Base-by-base conservation (phyloP, 306 rosid species). In the Mimosa pudica region DNA sequence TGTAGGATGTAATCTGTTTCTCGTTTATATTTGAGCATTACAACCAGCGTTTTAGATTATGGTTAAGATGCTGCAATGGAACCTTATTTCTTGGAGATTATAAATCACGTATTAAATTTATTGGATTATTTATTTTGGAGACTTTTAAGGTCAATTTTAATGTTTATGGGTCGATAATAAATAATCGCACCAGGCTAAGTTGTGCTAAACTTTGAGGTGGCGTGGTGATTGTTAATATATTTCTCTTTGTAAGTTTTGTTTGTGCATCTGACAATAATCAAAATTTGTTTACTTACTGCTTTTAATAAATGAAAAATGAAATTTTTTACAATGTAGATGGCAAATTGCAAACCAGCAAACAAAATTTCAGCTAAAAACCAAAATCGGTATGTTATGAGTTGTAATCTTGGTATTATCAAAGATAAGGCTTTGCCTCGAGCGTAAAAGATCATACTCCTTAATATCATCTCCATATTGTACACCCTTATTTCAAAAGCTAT, bases 1-100 rank as follows among this genome's bases (percentile, higher is more conserved):
- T 91, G 89, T 80, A 88, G 41, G 41, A 10, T 8, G 17, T 30
- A 61, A 30, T 38, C 16, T 30, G 41, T 11, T 61, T 61, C 10
- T 4, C 1, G 1, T 61, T 30, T 61, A 30, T 11, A 60, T 60
- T 24, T 1, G 14, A 60, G 38, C 10, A 0, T 11, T 32, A 10
- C 7, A 61, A 30, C 67, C 67, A 30, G 16, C 41, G 4, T 30
- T 30, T 61, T 10, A 24, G 67, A 30, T 30, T 11, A 61, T 4
- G 36, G 67, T 61, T 61, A 10, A 61, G 38, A 61, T 4, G 67
- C 41, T 61, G 17, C 17, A 30, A 61, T 61, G 67, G 42, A 32
- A 30, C n/a, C 8, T 10, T 30, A 11, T 33, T 4, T 62, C 42
- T 12, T 62, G 44, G 17, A 10, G 4, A 30, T 32, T 17, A 36